Evolutionary conservation across 176 grass and related monocot species (phyloP).

Genomic region (Carex pumila): DNA sequence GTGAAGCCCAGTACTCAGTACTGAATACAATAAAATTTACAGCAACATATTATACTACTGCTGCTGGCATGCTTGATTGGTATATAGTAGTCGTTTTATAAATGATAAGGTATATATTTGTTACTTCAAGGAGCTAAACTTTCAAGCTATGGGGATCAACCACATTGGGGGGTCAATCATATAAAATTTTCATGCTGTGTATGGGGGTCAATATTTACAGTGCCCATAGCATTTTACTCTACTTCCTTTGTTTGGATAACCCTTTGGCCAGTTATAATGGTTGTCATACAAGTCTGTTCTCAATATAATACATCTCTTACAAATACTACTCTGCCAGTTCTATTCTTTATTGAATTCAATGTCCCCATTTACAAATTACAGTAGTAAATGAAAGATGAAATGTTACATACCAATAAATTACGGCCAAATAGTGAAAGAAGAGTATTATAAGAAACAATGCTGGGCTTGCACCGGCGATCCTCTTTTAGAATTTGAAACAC

Average conservation of each 20-base stretch:
- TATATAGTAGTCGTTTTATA: background rate
- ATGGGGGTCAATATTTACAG: too few species aligned
- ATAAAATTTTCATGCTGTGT: too few species aligned
- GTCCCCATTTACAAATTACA: background rate
- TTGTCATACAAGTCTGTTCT: background rate
- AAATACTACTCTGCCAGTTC: background rate
- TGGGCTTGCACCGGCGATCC: conserved; percentile 43
- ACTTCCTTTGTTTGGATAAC: background rate
- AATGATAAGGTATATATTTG: background rate
- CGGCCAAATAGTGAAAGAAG: conserved; percentile 71
- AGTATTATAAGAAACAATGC: conserved; percentile 71
- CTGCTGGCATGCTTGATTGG: background rate
- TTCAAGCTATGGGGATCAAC: too few species aligned
- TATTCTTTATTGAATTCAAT: background rate
- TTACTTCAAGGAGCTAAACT: background rate
- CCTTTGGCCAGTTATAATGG: background rate
- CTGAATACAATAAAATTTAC: background rate
- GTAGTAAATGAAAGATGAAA: background rate
- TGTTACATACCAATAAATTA: conserved; percentile 30
- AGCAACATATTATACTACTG: background rate
- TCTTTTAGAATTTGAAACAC: conserved; percentile 38
- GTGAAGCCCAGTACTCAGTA: background rate
- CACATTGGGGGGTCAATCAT: too few species aligned
- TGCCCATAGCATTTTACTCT: background rate
- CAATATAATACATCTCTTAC: background rate